Base-by-base conservation (phyloP, 257 asterid genomes). In the Salvia splendens region DNA sequence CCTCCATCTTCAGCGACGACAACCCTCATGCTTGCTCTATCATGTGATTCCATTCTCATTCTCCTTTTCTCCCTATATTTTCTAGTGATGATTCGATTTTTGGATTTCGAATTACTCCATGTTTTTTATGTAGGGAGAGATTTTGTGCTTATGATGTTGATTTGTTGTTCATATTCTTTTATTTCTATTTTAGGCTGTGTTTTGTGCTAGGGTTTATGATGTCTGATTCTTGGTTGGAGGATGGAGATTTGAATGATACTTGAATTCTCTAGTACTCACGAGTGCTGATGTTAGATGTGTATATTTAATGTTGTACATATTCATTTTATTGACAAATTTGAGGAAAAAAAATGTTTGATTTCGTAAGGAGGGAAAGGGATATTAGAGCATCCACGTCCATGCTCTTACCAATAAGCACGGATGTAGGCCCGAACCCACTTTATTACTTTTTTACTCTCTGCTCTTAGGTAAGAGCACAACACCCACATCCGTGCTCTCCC, bases 1-100 rank as follows among this genome's bases (percentile, higher is more conserved):
- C 97, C 2, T 89, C 98, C 1, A 83, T 92, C 43, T 92, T 92
- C 67, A 89, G 97, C 20, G 98, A 92, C 61, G 98, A 92, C 59
- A 92, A 92, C 43, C 97, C 97, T 5, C 96, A 92, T 69, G 98
- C 98, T 0, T 92, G 98, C 68, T 51, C 85, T 17, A 60, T 92
- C 50, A 92, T 89, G 97, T 92, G 86, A 84, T 10, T 3, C 4
- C 33, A n/a, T 3, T 41, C 9, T 0, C 10, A 9, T 45, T 0
- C 14, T 2, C 15, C 9, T 15, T 3, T 32, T 17, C 5, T 12
- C 42, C 12, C 0, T 14, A 15, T 12, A 24, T 32, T 68, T 6
- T 14, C 9, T 9, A 1, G 2, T 24, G 3, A 8, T 1, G 6
- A 11, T 52, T 53, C 4, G 2, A 6, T 67, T 66, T 66, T n/a